Base-by-base conservation (phyloP, 768 basidiomycete species). In the Pisolithus microcarpus region DNA sequence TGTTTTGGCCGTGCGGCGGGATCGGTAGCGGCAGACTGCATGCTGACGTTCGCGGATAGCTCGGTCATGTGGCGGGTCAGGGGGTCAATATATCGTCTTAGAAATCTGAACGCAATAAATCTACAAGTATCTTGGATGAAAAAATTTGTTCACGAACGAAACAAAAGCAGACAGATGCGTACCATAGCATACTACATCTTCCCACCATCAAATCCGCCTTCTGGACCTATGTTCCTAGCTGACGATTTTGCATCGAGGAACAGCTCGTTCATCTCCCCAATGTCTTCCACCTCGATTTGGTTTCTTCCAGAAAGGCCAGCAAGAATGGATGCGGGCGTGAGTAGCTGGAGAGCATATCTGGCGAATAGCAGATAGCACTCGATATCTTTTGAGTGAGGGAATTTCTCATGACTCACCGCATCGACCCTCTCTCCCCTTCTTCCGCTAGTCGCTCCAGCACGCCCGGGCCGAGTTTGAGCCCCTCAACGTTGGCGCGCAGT, bases 211-310 rank as follows among this genome's bases (percentile, higher is more conserved):
- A 65, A 70, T 23, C 68, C 65, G 4, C 67, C 71, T 26, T 65
- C 64, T 15, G 67, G 74, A 56, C 68, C 67, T 34, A 82, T 81
- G 54, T 77, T 72, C 21, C 66, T 62, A n/a, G 84, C 84, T 50
- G 77, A 79, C 0, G 87, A 84, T 64, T 93, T 95, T 18, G 95
- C 92, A 66, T 98, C 94, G 60, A 97, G 74, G 76, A 99, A 99
- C 30, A 99, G 73, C 63, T 91, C 90, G 56, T 85, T 85, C 85
- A 96, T 92, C 76, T 97, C 93, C 31, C 78, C 76, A 45, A 98
- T 83, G 66, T 99, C 96, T 56, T 97, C 92, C 3, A 84, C 69
- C 54, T 83, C 80, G 50, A 98, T 91, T 60, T 92, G 85, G 31
- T 69, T 75, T 52, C 91, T 83, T 2, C 94, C 93, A 0, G 77